Base-by-base conservation (phyloP, 306 rosid genomes). In the Hippophae rhamnoides region DNA sequence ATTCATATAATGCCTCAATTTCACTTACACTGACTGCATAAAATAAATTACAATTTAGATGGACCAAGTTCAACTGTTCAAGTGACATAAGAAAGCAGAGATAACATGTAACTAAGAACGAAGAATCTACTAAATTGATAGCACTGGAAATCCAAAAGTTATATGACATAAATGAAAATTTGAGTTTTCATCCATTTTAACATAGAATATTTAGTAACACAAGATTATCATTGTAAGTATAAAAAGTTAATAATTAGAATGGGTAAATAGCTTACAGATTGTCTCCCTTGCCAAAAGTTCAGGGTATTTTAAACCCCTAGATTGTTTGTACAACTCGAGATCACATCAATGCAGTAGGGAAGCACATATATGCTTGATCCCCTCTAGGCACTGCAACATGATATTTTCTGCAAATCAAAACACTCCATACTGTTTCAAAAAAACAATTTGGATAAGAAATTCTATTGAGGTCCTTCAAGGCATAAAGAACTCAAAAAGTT, bases 1-100 rank as follows among this genome's bases (percentile, higher is more conserved):
- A 92, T 73, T 92, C 99, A 67, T 88, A 92, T 25, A 92, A 87
- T 67, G 99, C 96, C 75, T 92, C 99, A 63, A 92, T 86, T 82
- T 93, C 97, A 69, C 97, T 93, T 52, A 88, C 99, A 5, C 99
- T 93, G 75, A 93, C 97, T 88, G 94, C 80, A 80, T 67, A 60
- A 53, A 60, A 58, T 25, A 41, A 47, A 44, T 14, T 49, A 9
- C 11, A 13, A 66, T 43, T 47, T 57, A 18, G 23, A 18, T 18
- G 23, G 23, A 18, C 47, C 54, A 69, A 60, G 13, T 56, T 65
- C 38, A n/a, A 7, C 13, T 18, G 7, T 7, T 2, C 10, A 13
- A 70, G 58, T 41, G 52, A 31, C 31, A 40, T 65, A 7, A 44
- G 56, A 44, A 51, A 45, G 67, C 25, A 0, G 23, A 18, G 38